A percentile compares a stretch with the other conserved stretches of the same genome.
These are phyloP conservation scores for Ogataea nakhonphanomensis DNA, from an alignment of 805 yeast species.

Conservation along the genomic window DNA sequence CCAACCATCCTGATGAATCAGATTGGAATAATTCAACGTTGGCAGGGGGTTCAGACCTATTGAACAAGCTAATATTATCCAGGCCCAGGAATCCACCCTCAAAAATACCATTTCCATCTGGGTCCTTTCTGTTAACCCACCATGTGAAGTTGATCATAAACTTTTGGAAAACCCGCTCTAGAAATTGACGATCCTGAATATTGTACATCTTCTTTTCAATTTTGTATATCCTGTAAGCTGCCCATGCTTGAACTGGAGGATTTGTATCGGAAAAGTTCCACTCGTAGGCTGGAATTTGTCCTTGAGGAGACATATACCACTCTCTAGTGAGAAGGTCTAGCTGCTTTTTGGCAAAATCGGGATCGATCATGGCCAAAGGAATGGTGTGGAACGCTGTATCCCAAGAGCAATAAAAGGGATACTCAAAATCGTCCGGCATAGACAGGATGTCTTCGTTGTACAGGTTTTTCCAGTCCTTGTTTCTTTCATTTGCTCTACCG, in stretches of 20 bases:
- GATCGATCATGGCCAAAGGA: slow-evolving; percentile 91
- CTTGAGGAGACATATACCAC: slow-evolving; percentile 98
- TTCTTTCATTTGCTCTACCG: slow-evolving; percentile 82
- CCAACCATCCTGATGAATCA: slow-evolving; percentile 98
- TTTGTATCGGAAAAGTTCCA: slow-evolving; percentile 96
- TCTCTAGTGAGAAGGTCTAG: slow-evolving; percentile 82
- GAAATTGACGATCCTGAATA: slow-evolving; percentile 72
- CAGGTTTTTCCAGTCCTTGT: slow-evolving; percentile 83
- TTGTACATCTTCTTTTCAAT: slow-evolving; percentile 84
- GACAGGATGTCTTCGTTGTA: slow-evolving; percentile 85
- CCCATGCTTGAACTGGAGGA: slow-evolving; percentile 98
- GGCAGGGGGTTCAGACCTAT: slow-evolving; percentile 91
- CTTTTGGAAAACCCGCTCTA: slow-evolving; percentile 92
- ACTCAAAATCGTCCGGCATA: slow-evolving; percentile 94
- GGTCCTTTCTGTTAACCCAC: slow-evolving; percentile 95
- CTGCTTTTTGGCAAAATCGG: slow-evolving; percentile 86
- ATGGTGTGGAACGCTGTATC: slow-evolving; percentile 94
- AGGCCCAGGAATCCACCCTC: slow-evolving; percentile 93
- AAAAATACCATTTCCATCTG: slow-evolving; percentile 81
- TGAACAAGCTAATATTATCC: slow-evolving; percentile 90
- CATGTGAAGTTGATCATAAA: slow-evolving; percentile 85
- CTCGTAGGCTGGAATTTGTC: slow-evolving; percentile 96
- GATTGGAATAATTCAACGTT: slow-evolving; percentile 91
- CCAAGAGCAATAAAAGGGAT: slow-evolving; percentile 96
- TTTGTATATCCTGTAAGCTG: slow-evolving; percentile 82